Evolutionary conservation across 768 basidiomycete genomes (phyloP), one percentile per base, ranked within the genome.

Genomic region (Termitomyces bulborhizus): DNA sequence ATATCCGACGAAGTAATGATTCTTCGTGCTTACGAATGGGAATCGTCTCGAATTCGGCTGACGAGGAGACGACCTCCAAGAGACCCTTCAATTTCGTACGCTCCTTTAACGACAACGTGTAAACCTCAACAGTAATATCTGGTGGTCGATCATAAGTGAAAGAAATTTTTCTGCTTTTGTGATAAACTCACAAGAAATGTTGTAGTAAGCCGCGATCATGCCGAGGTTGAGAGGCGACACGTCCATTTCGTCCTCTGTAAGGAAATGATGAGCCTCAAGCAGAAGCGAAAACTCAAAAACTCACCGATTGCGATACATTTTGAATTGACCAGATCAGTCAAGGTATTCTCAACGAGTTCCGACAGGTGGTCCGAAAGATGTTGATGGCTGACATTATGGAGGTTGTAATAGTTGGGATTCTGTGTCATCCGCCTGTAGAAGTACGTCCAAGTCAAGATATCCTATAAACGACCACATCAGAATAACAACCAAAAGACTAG

Each of bases 401-500:
- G 74, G 59, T 93, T 93, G 74, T 94, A 94, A 69, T 92, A 95
- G 63, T 94, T 93, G 0, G 96, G 94, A 58, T 98, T 99, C 67
- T 98, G 93, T 0, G 93, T 95, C 86, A 98, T 90, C 13, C 97
- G 84, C 44, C 96, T 84, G 71, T 98, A 98, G 77, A 98, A 93
- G 76, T 90, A 97, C 11, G 95, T 95, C 97, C 97, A 99, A 0
- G 97, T 99, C 63, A 97, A 75, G 67, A 97, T 97, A 70, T 99
- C 96, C 85, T 92, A 60, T 3, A 32, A 6, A 1, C 13, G 1
- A 27, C 5, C 36, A 15, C 9, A 27, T 61, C 15, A 63, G 48
- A 8, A 40, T 45, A 18, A 4, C 3, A 46, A 5, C 6, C 3
- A 47, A 12, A 42, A 9, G 7, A 44, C 15, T 41, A 41, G 1